Evolutionary conservation across 2,329 filamentous ascomycete species (phyloP), one percentile per base, ranked within the genome.

Genomic region (Pseudogymnoascus sp.): DNA sequence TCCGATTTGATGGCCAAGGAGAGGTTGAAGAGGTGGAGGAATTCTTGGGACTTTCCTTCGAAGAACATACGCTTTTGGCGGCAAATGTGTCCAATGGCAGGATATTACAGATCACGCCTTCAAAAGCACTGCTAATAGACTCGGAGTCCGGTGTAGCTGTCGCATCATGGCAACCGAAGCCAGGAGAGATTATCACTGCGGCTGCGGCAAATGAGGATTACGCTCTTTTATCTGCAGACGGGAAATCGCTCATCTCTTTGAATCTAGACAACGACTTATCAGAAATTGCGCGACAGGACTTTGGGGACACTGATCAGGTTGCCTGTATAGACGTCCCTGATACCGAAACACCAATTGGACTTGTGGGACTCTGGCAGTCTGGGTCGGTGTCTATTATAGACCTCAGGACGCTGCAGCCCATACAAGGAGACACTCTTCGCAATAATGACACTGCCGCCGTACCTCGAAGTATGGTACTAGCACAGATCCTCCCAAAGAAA

Each of bases 361-460:
- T 96, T 29, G 81, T 94, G 14, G 92, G 92, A 1, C 94, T 95
- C 75, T 97, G 93, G 85, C 86, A 89, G 65, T 87, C 87, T n/a
- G 90, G 91, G 5, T 84, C 84, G 10, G 82, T 97, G 26, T 88
- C 89, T 0, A 79, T 97, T 35, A 78, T 96, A 49, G 81, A 87
- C 63, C 73, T 96, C 21, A 74, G 81, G 16, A 85, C 84, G 1
- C 77, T 97, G 2, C 76, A 86, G 33, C 81, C 86, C 1, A 75
- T 91, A 0, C 83, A 86, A 59, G 86, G 84, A 2, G 87, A 89
- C 70, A 78, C 79, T 2, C 76, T 92, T 61, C 78, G 83, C 58
- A 77, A 79, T 11, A 78, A 83, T 26, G 87, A 92, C 63, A 86
- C 85, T 45, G 83, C 88, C 6, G 91, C 91, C 0, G 87, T 97